Evolutionary conservation across 1,139 yeast species (phyloP).

Genomic region (Candida anutae): DNA sequence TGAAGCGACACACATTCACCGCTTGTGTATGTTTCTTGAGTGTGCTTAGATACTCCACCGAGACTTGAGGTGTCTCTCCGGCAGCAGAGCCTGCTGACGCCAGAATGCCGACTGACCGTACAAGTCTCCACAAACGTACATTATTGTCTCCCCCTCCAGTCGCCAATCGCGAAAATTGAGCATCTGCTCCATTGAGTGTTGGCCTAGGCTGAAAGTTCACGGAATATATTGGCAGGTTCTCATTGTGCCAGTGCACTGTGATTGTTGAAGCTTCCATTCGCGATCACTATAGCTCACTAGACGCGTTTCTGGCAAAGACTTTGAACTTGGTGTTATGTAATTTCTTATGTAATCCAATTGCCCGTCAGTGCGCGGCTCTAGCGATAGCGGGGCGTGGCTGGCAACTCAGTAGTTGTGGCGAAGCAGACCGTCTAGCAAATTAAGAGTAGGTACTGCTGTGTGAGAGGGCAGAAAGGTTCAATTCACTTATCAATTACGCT

Average conservation of each 20-base stretch:
- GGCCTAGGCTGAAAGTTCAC: constrained; percentile 77
- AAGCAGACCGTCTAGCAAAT: no score
- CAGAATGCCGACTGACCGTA: constrained; percentile 1
- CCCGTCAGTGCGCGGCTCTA: no score
- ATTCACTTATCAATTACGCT: no score
- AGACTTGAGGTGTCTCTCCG: constrained; percentile 2
- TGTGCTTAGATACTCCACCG: constrained; percentile 65
- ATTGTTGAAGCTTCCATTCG: constrained; percentile 53
- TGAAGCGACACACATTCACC: constrained; percentile 82
- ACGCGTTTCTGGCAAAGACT: no score
- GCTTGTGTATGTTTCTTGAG: constrained; percentile 88
- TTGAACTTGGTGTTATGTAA: no score
- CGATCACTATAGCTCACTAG: no score
- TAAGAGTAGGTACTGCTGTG: no score
- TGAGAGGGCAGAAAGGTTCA: no score
- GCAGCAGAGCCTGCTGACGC: constrained; percentile 1
- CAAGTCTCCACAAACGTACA: constrained; percentile 55
- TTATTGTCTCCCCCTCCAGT: constrained; percentile 96
- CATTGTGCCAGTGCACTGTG: constrained; percentile 78
- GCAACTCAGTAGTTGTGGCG: no score
- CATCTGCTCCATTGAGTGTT: constrained; percentile 3
- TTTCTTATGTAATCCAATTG: no score
- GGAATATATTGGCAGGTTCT: constrained; percentile 75
- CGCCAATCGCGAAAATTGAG: constrained; percentile 42
- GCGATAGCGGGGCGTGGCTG: no score